Conservation (phyloP, 495 filamentous ascomycete genomes). For the Bryoglossum gracile region DNA sequence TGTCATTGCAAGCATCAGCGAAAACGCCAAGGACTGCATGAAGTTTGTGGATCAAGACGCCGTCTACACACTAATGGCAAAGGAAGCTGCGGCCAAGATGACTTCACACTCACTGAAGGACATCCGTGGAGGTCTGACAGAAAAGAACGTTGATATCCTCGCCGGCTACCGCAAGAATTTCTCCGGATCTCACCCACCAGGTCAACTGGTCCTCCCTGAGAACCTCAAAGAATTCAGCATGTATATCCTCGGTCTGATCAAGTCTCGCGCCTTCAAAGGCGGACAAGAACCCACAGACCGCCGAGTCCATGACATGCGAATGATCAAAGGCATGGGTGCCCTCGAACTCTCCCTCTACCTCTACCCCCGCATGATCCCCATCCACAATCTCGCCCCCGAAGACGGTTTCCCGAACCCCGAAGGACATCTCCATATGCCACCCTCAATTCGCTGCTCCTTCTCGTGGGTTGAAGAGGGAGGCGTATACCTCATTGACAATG, state of each 20-base stretch:
- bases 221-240: conserved; percentile 94
- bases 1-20: conserved; percentile 83
- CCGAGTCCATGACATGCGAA: conserved; percentile 81
- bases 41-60: conserved; percentile 93
- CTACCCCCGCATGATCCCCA: conserved; percentile 85
- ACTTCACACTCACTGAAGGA: conserved; percentile 78
- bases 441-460: conserved; percentile 75
- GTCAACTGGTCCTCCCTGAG: conserved; percentile 91
- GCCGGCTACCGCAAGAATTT: conserved; percentile 90
- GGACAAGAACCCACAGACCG: conserved; percentile 89
- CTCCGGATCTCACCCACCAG: conserved; percentile 77
- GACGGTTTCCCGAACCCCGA: conserved; percentile 82
- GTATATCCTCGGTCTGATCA: conserved; percentile 91
- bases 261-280: conserved; percentile 89
- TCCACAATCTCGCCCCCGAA: conserved; percentile 81
- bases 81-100: conserved; percentile 82
- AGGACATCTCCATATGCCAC: conserved; percentile 78
- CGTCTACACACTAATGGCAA: conserved; percentile 77
- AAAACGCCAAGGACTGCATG: conserved; percentile 75
- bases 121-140: conserved; percentile 72
- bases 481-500: conserved; percentile 96
- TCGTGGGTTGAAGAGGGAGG: conserved; percentile 88
- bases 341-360: conserved; percentile 86
- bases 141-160: conserved; percentile 92
- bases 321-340: conserved; percentile 80